Evolutionary conservation across 192 early-diverging fungal genomes (phyloP).

Genomic region (Powellomyces hirtus): DNA sequence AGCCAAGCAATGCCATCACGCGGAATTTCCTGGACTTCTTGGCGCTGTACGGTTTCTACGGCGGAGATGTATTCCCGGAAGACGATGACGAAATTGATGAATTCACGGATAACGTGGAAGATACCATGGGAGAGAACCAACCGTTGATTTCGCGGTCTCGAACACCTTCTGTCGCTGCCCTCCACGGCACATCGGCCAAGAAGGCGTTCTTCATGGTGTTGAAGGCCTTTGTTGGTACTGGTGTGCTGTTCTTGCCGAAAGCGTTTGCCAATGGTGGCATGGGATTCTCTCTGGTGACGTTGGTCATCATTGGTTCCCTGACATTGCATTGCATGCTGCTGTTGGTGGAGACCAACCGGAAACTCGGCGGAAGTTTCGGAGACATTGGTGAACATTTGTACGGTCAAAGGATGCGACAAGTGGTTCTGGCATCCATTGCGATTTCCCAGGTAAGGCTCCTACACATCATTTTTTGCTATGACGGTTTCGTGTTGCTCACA

Average conservation of each 20-base stretch:
- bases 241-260: conserved; percentile 60
- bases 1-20: conserved; percentile 68
- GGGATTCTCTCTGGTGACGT: conserved; percentile 39
- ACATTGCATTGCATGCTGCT: conserved; percentile 54
- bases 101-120: neutral
- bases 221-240: conserved; percentile 66
- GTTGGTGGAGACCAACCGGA: conserved; percentile 45
- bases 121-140: conserved; percentile 23
- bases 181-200: conserved; percentile 41
- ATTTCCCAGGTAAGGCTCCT: conserved; percentile 43
- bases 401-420: conserved; percentile 38
- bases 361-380: conserved; percentile 53
- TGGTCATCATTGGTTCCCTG: conserved; percentile 50
- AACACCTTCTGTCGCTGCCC: conserved; percentile 24
- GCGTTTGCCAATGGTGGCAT: conserved; percentile 59
- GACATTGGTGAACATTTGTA: conserved; percentile 55
- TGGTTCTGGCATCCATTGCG: conserved; percentile 51
- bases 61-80: conserved; percentile 82
- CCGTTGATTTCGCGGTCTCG: conserved; percentile 37
- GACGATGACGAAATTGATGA: conserved; percentile 57
- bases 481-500: neutral
- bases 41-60: conserved; percentile 90
- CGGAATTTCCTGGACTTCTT: conserved; percentile 94
- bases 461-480: neutral
- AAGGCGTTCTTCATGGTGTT: conserved; percentile 59